Evolutionary conservation across 2,329 filamentous ascomycete species (phyloP).

Genomic region (Teratosphaeria gauchensis): DNA sequence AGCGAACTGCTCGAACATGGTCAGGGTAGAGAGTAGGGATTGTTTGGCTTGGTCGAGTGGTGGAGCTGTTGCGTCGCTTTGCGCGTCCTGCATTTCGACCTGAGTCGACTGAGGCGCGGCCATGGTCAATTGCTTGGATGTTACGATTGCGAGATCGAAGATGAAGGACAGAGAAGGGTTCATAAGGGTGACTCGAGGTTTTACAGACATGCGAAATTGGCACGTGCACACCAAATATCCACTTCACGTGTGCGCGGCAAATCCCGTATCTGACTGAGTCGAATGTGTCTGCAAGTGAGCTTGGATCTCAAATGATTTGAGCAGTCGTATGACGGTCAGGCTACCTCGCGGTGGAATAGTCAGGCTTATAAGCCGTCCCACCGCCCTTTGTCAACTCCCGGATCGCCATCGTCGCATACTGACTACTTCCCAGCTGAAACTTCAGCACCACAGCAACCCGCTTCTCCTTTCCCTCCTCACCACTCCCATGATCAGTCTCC

Average conservation of each 20-base stretch:
- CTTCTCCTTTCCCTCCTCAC: constrained; percentile 13
- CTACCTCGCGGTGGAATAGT: constrained; percentile 34
- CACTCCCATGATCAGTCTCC: constrained; percentile 2
- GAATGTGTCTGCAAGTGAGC: neutral
- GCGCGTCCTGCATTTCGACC: neutral
- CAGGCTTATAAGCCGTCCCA: constrained; percentile 53
- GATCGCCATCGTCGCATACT: constrained; percentile 77
- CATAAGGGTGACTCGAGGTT: neutral
- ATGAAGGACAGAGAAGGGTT: neutral
- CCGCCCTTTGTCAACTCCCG: constrained; percentile 65
- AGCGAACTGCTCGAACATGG: neutral
- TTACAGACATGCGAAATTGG: neutral
- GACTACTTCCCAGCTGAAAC: constrained; percentile 66
- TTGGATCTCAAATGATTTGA: neutral
- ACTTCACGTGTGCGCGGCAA: neutral
- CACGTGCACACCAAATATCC: neutral
- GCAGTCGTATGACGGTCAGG: neutral
- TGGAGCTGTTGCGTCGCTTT: neutral
- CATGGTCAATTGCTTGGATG: neutral
- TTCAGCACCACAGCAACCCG: constrained; percentile 62
- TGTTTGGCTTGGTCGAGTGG: neutral
- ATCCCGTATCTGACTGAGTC: neutral
- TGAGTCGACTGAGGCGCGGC: neutral
- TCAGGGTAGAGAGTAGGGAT: neutral
- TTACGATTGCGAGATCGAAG: neutral